Conservation (phyloP, 2,329 filamentous ascomycete genomes). For the Clonostachys byssicola region DNA sequence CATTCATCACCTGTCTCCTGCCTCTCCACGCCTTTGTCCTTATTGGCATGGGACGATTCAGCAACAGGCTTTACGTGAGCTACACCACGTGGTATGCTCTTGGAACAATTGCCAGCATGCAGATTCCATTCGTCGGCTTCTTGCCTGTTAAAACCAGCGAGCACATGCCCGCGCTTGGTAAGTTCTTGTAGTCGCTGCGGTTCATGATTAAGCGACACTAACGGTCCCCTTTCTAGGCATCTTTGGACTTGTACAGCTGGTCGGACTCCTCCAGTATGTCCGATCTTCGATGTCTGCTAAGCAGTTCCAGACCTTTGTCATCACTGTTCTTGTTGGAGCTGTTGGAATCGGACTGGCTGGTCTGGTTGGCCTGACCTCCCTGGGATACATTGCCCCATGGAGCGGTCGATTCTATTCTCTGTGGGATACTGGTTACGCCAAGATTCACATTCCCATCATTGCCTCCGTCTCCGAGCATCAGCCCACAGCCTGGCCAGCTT, state of each 20-base stretch:
- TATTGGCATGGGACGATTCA: slow-evolving; percentile 95
- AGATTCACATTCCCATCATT: slow-evolving; percentile 99
- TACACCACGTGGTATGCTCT: slow-evolving; percentile 98
- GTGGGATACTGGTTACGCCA: slow-evolving; percentile 97
- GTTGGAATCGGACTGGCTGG: slow-evolving; percentile 70
- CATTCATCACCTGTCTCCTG: slow-evolving; percentile 97
- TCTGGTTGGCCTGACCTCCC: slow-evolving; percentile 81
- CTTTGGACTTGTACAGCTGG: slow-evolving; percentile 90
- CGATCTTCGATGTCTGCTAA: slow-evolving; percentile 83
- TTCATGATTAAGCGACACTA: background rate
- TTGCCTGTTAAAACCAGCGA: slow-evolving; percentile 94
- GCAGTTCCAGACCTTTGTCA: slow-evolving; percentile 90
- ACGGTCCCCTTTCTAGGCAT: slow-evolving; percentile 57
- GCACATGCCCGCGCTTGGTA: slow-evolving; percentile 95
- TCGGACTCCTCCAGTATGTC: slow-evolving; percentile 88
- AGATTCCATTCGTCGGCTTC: slow-evolving; percentile 98
- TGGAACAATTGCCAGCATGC: slow-evolving; percentile 95
- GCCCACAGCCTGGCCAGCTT: slow-evolving; percentile 96
- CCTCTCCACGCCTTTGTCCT: slow-evolving; percentile 92
- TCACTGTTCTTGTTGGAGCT: slow-evolving; percentile 67
- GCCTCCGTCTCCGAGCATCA: slow-evolving; percentile 99
- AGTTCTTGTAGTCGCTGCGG: slow-evolving; percentile 16
- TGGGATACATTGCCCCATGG: slow-evolving; percentile 95
- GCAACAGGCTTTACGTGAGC: slow-evolving; percentile 87
- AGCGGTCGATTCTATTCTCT: slow-evolving; percentile 98